Base-by-base conservation (phyloP, 2,329 filamentous ascomycete species). In the Microdochium paspali region DNA sequence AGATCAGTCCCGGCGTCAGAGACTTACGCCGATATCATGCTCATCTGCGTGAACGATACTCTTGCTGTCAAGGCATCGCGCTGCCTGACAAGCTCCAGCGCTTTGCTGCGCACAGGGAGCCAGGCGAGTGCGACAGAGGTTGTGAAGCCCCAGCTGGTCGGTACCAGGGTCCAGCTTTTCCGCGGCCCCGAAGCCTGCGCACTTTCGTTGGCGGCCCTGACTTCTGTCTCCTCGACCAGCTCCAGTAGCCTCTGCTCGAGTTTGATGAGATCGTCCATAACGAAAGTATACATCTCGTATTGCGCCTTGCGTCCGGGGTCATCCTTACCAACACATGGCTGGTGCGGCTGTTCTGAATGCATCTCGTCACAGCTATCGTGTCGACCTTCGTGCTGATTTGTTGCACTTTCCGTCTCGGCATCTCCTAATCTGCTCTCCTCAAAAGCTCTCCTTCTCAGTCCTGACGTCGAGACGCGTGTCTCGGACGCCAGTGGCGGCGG, bases 11-110 rank as follows among this genome's bases (percentile, higher is more conserved):
- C 7, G 26, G 26, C 26, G 7, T 28, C 26, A 13, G 24, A 23
- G 24, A 57, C 62, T 52, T 53, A 66, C 60, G 70, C 71, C 42
- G 68, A 67, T 25, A 73, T 65, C 63, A 74, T 69, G 58, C 67
- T 71, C 62, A 70, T 69, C 55, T 74, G 69, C 47, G 70, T 65
- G 52, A 74, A 74, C 44, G 72, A 63, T 35, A 74, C 70, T 31
- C 70, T 61, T 7, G 62, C 63, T 2, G 69, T 71, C 53, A 72
- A 53, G 2, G 66, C 64, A 46, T 73, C 69, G 44, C 71, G 63
- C 59, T 73, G 69, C 24, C 69, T 61, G 18, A 71, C 68, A 13
- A 74, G 54, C 47, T 74, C 68, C 47, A 74, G 50, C 3, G 69
- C 68, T 51, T 72, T 72, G 9, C 63, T 62, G 26, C 70, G 58